phyloP scores from a whole-genome alignment of 306 rosid genomes.

The Albizia julibrissin region DNA sequence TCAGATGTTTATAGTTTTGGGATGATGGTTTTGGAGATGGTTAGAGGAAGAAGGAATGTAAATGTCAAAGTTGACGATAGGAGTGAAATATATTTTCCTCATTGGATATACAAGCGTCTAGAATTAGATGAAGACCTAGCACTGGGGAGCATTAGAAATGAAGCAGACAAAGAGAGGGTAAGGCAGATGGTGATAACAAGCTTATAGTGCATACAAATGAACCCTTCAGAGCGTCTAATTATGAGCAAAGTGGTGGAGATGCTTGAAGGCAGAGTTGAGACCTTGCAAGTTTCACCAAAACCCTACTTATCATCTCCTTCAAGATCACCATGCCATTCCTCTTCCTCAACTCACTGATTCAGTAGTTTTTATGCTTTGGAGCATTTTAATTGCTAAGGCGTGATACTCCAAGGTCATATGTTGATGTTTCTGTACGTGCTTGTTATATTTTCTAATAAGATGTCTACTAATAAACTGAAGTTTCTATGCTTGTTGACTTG shows the following conservation, averaged over 20 bases:
- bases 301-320: too few species aligned
- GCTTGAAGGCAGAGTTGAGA: conserved; percentile 36
- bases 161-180: conserved; percentile 27
- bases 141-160: not conserved
- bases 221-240: conserved; percentile 11
- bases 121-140: conserved; percentile 27
- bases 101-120: conserved; percentile 42
- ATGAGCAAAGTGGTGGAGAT: conserved; percentile 38
- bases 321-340: not conserved
- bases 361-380: not conserved
- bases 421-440: not conserved
- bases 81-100: conserved; percentile 32
- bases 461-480: too few species aligned
- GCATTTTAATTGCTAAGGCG: not conserved
- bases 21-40: conserved; percentile 40
- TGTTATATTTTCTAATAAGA: not conserved
- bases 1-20: conserved; percentile 41
- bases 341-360: not conserved
- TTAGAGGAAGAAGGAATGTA: conserved; percentile 29
- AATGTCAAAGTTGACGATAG: conserved; percentile 1
- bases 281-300: conserved; percentile 34
- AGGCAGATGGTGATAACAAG: conserved; percentile 37
- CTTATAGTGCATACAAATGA: conserved; percentile 22
- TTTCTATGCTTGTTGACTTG: too few species aligned
- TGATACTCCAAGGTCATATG: not conserved